Evolutionary conservation across 2,329 filamentous ascomycete species (phyloP), one percentile per base, ranked within the genome.

Genomic region (Monilinia aucupariae): DNA sequence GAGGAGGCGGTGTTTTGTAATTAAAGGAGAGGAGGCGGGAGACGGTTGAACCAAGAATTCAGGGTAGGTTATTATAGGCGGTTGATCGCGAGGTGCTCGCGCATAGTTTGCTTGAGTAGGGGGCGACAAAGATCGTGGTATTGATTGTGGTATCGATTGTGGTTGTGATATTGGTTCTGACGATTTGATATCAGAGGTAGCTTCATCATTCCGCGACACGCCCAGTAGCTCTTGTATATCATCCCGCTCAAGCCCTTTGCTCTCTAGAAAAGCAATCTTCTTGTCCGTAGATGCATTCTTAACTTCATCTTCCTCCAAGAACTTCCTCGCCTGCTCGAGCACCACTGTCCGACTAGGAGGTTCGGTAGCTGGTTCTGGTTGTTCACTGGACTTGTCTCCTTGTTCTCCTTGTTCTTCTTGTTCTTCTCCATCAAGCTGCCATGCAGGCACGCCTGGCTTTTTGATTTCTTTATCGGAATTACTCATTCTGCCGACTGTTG

Each of bases 281-380:
- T 85, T 87, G 62, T 90, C 87, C 51, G 81, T 80, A 0, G 88
- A 80, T 41, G 88, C 85, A 74, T 87, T 78, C 64, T 82, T 85
- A 63, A 96, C 89, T 25, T 81, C 80, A 9, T 89, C 85, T 65
- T 96, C 88, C 58, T 89, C 79, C 4, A 97, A 81, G 72, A 96
- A 97, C 60, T 80, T 83, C 50, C 82, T 81, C 34, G 92, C 91
- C 72, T 91, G 85, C 20, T 91, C 85, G 43, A 90, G 71, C 15
- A 81, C 73, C 50, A 68, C 62, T 43, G 66, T 67, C 43, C 71
- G 69, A 59, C 49, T 67, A 52, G 64, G 48, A 55, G 63, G 27
- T 51, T 68, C 53, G 39, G 59, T 15, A 17, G 41, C 32, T 25
- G 59, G 37, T 52, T 59, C 39, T 32, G 64, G 41, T 4, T 61